Evolutionary conservation across 106 monocot genomes (phyloP), one percentile per base, ranked within the genome.

Genomic region (Agapanthus africanus): DNA sequence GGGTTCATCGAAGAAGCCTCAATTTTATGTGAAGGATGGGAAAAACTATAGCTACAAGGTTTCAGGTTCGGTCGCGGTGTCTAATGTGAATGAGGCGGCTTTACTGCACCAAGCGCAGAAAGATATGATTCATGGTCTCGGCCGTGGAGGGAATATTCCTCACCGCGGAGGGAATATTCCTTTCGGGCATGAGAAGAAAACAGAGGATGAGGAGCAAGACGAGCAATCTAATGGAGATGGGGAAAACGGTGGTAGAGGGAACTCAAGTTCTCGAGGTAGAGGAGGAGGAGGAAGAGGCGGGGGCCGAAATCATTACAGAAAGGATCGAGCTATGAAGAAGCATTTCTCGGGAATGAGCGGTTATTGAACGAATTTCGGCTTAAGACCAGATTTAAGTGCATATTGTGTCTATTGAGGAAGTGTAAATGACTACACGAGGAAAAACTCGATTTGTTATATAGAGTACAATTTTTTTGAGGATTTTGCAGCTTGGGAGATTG

Each of bases 1-100:
- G 97, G 67, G 66, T 59, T 74, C 86, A 13, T 75, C 80, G 71
- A 92, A 90, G 63, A 92, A 89, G 68, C 65, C 92, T 40, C 92
- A 87, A 47, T 99, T 90, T 47, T 99, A 87, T 79, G 97, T 92
- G 5, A 99, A 92, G 70, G 97, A 99, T 70, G 97, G 97, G 7
- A 99, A 99, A 63, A 99, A 99, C 69, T 99, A 99, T 63, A 92
- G 97, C 70, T 99, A 99, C 67, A 99, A 92, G 42, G 87, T 97
- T 23, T 42, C 91, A 56, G 97, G 97, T 41, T 88, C 92, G 0
- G 74, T 97, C 39, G 82, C 68, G 11, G 97, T 87, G n/a, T 44
- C 52, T 21, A 85, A 37, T 83, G 79, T 82, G 27, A 71, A 77
- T 62, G 97, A 97, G 37, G 97, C 97, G 15, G 82, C 88, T 50